A percentile compares a stretch with the other conserved stretches of the same genome.
Evolutionary conservation across 352 stramenopile species (phyloP).

Genomic region (Phytophthora hybrid): DNA sequence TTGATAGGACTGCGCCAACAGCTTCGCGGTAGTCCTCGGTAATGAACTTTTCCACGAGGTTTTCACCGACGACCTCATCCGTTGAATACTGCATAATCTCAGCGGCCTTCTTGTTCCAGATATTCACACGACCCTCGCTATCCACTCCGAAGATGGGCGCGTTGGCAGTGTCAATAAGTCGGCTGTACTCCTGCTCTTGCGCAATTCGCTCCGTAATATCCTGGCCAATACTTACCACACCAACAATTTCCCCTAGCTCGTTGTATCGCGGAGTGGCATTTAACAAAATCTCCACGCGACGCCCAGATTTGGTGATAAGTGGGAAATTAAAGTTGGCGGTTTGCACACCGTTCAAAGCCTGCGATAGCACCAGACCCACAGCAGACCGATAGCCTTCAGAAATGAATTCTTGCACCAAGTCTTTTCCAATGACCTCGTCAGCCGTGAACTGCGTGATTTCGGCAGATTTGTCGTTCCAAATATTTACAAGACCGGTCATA

Average conservation of each 20-base stretch:
- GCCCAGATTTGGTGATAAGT: slow-evolving; percentile 78
- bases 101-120: slow-evolving; percentile 93
- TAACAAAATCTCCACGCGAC: slow-evolving; percentile 80
- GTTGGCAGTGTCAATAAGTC: slow-evolving; percentile 92
- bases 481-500: slow-evolving; percentile 78
- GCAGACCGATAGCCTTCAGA: slow-evolving; percentile 71
- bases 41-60: slow-evolving; percentile 93
- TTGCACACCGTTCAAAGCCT: slow-evolving; percentile 76
- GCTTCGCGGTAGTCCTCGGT: slow-evolving; percentile 74
- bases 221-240: slow-evolving; percentile 87
- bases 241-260: slow-evolving; percentile 76
- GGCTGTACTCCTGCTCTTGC: slow-evolving; percentile 89
- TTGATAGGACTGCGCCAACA: slow-evolving; percentile 64
- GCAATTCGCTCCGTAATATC: slow-evolving; percentile 91
- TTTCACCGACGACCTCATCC: slow-evolving; percentile 89
- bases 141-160: slow-evolving; percentile 92
- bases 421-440: slow-evolving; percentile 89
- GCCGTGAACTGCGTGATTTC: slow-evolving; percentile 91
- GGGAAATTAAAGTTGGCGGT: slow-evolving; percentile 89
- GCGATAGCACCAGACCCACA: slow-evolving; percentile 70
- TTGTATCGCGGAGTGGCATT: slow-evolving; percentile 85
- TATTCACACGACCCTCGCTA: slow-evolving; percentile 80
- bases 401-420: slow-evolving; percentile 92
- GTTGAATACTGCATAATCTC: slow-evolving; percentile 92
- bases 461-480: slow-evolving; percentile 92